Evolutionary conservation across 176 grass and related monocot genomes (phyloP), one percentile per base, ranked within the genome.

Genomic region (Aegilops sharonensis): DNA sequence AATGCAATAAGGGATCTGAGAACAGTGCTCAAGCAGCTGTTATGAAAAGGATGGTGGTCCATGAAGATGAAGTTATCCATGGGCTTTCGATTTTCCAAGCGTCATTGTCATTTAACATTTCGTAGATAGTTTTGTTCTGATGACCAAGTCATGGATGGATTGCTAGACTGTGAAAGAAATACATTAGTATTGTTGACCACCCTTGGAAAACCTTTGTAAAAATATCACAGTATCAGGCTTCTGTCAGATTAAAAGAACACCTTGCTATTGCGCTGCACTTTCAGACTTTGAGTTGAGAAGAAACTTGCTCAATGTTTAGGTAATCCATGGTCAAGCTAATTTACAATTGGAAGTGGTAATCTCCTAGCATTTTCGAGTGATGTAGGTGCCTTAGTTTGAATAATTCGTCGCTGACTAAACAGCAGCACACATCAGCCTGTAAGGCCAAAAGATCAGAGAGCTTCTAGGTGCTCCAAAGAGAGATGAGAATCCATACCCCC

Each of bases 31-130:
- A 54, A 56, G 15, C 52, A 62, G 71, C 78, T 85, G 50, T 86
- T 86, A 71, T 90, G 83, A 86, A 90, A 90, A 90, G 83, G 83
- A 78, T 69, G 78, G 39, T 57, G 39, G 8, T 8, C 21, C 80
- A 72, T 40, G 66, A 36, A 71, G 27, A 65, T 37, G 65, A 15
- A 36, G 11, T 57, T 56, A 21, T 68, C 12, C 75, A 50, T 68
- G 47, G 13, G 23, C 13, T 27, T 62, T 63, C 21, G 3, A 23
- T 61, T 21, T 61, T 61, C 9, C 21, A 23, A 23, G 52, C 2
- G 9, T 13, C 21, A 8, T 40, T 73, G 5, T 15, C 12, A 7
- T 34, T 73, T 6, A 4, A 84, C 30, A 47, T 52, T 66, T 54
- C 25, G 10, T 17, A 64, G 37, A 64, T 71, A 45, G 14, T 64